Conservation (phyloP, 2,329 filamentous ascomycete species). For the Chaetothyriales sp. region DNA sequence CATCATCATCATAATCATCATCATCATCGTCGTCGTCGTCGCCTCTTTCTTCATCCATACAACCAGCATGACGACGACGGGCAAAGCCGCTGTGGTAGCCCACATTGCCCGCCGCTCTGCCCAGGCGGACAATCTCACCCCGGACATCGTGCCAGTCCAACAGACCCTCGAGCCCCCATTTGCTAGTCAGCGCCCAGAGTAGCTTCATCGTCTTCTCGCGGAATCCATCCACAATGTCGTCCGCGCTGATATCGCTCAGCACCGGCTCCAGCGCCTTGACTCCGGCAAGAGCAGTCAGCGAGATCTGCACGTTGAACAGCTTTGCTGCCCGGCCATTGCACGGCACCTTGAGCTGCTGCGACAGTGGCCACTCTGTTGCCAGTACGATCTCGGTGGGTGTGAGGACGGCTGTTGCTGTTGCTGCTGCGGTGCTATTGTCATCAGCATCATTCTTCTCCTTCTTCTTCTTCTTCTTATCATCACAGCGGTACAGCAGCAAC, state of each 20-base stretch:
- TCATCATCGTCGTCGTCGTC: constrained; percentile 14
- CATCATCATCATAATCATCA: constrained; percentile 20
- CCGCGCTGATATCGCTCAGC: constrained; percentile 32
- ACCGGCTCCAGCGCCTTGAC: constrained; percentile 28
- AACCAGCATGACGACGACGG: constrained; percentile 6
- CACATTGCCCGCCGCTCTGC: constrained; percentile 17
- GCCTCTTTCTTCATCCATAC: constrained; percentile 12
- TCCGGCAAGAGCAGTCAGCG: constrained; percentile 37
- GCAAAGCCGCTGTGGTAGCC: constrained; percentile 1
- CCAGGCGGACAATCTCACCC: constrained; percentile 35
- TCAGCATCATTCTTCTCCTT: constrained; percentile 31
- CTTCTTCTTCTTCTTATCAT: constrained; percentile 15
- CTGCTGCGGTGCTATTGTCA: constrained; percentile 21
- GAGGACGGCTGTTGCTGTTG: background rate
- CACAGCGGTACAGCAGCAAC: constrained; percentile 34
- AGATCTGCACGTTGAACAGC: constrained; percentile 44
- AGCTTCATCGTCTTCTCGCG: constrained; percentile 48
- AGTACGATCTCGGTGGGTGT: constrained; percentile 8
- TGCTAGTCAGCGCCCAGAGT: constrained; percentile 44
- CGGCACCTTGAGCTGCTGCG: constrained; percentile 44
- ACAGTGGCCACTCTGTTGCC: constrained; percentile 30
- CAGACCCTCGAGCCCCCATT: constrained; percentile 38
- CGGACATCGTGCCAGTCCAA: constrained; percentile 41
- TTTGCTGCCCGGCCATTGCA: constrained; percentile 41
- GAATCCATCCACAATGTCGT: constrained; percentile 49